Conservation (phyloP, 106 monocot species). For the Iris macrosiphon region DNA sequence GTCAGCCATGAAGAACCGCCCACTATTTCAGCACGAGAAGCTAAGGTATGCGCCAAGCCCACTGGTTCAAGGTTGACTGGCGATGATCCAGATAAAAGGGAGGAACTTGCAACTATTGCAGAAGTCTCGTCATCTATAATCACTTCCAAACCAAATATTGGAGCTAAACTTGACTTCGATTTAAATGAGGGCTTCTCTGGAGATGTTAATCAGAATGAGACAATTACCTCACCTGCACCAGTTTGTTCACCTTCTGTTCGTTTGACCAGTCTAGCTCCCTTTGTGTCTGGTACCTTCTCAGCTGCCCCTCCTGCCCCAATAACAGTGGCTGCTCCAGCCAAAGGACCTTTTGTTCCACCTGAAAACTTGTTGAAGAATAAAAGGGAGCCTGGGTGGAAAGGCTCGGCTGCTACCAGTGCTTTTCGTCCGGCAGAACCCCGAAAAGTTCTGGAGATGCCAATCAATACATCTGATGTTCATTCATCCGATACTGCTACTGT, state of each 20-base stretch:
- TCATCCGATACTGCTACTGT: constrained; percentile 17
- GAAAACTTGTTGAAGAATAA: constrained; percentile 36
- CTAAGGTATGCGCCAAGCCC: background rate
- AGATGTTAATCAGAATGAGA: constrained; percentile 35
- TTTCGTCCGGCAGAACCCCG: constrained; percentile 78
- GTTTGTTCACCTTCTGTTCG: constrained; percentile 13
- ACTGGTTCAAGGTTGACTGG: constrained; percentile 10
- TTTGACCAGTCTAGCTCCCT: constrained; percentile 16
- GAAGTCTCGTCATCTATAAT: too few species aligned
- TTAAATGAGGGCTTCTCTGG: constrained; percentile 57
- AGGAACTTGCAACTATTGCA: constrained; percentile 13
- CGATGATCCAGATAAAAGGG: constrained; percentile 7
- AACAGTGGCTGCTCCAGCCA: constrained; percentile 60
- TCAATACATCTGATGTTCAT: constrained; percentile 17
- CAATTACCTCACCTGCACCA: constrained; percentile 12
- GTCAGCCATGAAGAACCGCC: too few species aligned
- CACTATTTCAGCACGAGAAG: too few species aligned
- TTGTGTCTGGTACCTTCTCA: constrained; percentile 3
- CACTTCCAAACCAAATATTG: constrained; percentile 9
- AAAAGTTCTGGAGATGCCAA: constrained; percentile 43
- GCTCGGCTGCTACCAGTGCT: constrained; percentile 81
- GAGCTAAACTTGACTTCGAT: constrained; percentile 49
- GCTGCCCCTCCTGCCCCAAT: constrained; percentile 22
- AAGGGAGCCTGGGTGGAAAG: constrained; percentile 67
- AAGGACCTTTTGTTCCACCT: constrained; percentile 63